phyloP scores from a whole-genome alignment of 257 asterid species.

The Euphrasia confusa region DNA sequence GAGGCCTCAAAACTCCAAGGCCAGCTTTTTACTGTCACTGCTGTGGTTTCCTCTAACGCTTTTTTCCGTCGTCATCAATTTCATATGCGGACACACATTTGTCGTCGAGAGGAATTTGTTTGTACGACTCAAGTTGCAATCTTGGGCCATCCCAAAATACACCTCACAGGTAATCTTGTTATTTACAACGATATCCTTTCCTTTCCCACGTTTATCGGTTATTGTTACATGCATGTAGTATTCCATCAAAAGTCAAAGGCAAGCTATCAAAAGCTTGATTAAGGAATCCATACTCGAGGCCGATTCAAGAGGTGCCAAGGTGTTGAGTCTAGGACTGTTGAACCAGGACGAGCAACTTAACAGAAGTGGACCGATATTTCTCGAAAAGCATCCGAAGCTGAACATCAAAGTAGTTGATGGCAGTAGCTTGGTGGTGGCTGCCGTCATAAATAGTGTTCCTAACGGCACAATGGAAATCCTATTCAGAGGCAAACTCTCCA shows the following conservation, averaged over 20 bases:
- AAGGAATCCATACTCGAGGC: constrained; percentile 69
- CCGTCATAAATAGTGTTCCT: constrained; percentile 66
- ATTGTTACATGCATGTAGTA: constrained; percentile 32
- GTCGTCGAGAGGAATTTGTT: constrained; percentile 46
- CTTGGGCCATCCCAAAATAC: constrained; percentile 55
- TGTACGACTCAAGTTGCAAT: constrained; percentile 38
- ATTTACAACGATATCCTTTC: background rate
- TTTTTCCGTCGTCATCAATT: constrained; percentile 33
- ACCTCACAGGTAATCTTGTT: constrained; percentile 36
- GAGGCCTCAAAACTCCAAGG: constrained; percentile 41
- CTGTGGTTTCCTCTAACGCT: constrained; percentile 37
- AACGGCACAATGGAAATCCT: constrained; percentile 49
- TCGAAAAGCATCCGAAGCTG: constrained; percentile 45
- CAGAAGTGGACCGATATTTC: constrained; percentile 40
- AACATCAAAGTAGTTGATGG: constrained; percentile 61
- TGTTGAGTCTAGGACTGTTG: constrained; percentile 58
- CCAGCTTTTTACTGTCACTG: constrained; percentile 26
- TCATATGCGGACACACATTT: constrained; percentile 33
- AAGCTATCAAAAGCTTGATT: constrained; percentile 45
- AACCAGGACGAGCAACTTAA: constrained; percentile 38
- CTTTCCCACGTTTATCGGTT: background rate
- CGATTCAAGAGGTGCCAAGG: constrained; percentile 50
- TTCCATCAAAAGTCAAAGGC: constrained; percentile 40
- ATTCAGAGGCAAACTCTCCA: constrained; percentile 50
- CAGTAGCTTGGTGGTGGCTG: constrained; percentile 64